Base-by-base conservation (phyloP, 179 eudicot species). In the Silene coronaria region DNA sequence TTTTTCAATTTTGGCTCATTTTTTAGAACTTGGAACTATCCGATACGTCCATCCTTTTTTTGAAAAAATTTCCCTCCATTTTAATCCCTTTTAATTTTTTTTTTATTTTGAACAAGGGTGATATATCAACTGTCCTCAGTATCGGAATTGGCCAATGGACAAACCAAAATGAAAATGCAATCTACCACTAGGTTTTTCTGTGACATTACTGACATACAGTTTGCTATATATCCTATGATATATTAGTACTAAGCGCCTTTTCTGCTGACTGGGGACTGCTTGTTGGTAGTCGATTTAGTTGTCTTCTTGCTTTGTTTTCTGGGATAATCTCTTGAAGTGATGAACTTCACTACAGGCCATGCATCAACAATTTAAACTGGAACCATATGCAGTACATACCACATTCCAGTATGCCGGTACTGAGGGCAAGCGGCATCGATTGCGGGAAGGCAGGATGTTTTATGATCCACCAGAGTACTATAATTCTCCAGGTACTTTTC, bases 381-480 rank as follows among this genome's bases (percentile, higher is more conserved):
- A 89, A 77, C 96, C 99, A 2, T 96, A 95, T 91, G 99, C 97
- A 27, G 90, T 93, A 68, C 99, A 96, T 75, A 91, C 99, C 66
- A 96, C 99, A 71, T 96, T 87, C 87, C 99, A 96, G 78, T 96
- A 83, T 82, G 96, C 92, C 34, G 99, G 97, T 72, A 93, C 97
- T 66, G 91, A 85, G 65, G 99, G 99, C 82, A 96, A 96, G 83
- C 91, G 99, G 7, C 96, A 96, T 80, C 87, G 99, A 32, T 78
- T 96, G 82, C 90, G 99, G 71, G 99, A 96, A 88, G 99, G 80
- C 75, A 96, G 82, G 99, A 59, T 88, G 74, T 96, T 96, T 80
- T 86, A 91, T 81, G 99, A 96, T 84, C 93, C 93, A 72, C 97
- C 96, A 9, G 97, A 93, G 79, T 96, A 93, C 84, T 96, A 87